A percentile compares a stretch with the other conserved stretches of the same genome.
Conservation (phyloP, 116 monocot genomes). For the Thalassia testudinum region DNA sequence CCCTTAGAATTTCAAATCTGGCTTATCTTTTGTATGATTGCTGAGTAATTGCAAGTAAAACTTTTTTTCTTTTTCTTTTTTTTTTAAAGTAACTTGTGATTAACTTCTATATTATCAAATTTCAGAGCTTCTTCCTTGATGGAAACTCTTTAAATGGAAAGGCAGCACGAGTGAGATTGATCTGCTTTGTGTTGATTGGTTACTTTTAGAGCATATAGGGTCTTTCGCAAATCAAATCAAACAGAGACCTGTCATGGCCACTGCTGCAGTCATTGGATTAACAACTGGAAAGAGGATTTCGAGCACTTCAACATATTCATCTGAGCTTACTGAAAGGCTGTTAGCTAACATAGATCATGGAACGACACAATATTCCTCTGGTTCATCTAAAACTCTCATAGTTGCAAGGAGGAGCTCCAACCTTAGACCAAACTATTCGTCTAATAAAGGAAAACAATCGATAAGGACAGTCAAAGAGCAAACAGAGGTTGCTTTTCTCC, state of each 20-base stretch:
- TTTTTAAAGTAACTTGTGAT: too few relatives aligned
- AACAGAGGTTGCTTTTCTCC: not conserved
- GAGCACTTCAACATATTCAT: constrained; percentile 48
- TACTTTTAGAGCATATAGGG: too few relatives aligned
- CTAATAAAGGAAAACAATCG: constrained; percentile 23
- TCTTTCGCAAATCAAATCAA: too few relatives aligned
- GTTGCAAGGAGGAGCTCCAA: constrained; percentile 34
- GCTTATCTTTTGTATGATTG: too few relatives aligned
- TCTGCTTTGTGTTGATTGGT: too few relatives aligned
- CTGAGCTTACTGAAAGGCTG: constrained; percentile 51
- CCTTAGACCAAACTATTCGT: constrained; percentile 28
- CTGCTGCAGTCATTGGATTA: constrained; percentile 62
- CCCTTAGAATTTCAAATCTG: too few relatives aligned
- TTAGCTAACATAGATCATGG: constrained; percentile 26
- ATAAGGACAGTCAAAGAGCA: constrained; percentile 50
- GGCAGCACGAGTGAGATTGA: too few relatives aligned
- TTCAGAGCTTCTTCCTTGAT: too few relatives aligned
- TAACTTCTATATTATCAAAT: too few relatives aligned
- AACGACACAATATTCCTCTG: constrained; percentile 17
- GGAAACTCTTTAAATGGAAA: too few relatives aligned
- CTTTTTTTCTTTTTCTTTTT: too few relatives aligned
- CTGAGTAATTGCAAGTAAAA: too few relatives aligned
- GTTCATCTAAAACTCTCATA: constrained; percentile 18
- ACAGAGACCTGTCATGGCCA: constrained; percentile 77
- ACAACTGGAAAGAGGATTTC: constrained; percentile 66